These are phyloP conservation scores for Trichosporon inkin DNA, from an alignment of 1,284 basidiomycete species.

Conservation along the genomic window DNA sequence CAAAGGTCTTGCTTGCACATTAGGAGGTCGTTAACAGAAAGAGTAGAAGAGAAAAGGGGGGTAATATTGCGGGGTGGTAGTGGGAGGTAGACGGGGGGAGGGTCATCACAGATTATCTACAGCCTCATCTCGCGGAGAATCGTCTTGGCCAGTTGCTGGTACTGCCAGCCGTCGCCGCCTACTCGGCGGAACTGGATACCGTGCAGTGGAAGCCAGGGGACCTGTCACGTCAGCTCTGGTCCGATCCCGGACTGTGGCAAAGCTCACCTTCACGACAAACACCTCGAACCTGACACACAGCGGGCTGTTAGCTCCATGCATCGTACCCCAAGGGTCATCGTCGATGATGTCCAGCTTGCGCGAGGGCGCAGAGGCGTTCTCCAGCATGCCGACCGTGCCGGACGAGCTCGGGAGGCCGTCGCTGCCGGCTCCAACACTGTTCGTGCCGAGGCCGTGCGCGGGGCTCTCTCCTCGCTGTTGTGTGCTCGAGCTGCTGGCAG, in stretches of 20 bases:
- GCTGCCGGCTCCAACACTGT: constrained; percentile 1
- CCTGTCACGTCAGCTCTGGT: constrained; percentile 54
- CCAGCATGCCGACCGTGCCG: constrained; percentile 20
- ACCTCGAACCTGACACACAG: constrained; percentile 89
- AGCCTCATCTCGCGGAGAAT: constrained; percentile 90
- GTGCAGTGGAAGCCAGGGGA: constrained; percentile 87
- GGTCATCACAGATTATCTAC: constrained; percentile 42
- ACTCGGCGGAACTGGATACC: constrained; percentile 93
- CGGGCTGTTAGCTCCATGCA: constrained; percentile 56
- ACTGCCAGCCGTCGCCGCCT: constrained; percentile 94
- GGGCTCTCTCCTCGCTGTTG: neutral
- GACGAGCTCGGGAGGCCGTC: constrained; percentile 7
- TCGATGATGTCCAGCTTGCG: constrained; percentile 60
- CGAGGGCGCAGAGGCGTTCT: constrained; percentile 8
- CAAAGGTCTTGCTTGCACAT: constrained; percentile 3
- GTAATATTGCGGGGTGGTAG: neutral
- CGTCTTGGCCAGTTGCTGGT: constrained; percentile 91
- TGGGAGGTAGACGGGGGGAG: neutral
- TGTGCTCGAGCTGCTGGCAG: constrained; percentile 3
- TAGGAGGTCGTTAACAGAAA: constrained; percentile 4
- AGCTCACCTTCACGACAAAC: constrained; percentile 81
- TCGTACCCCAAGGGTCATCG: constrained; percentile 52
- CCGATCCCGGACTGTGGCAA: neutral
- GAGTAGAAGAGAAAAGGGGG: neutral
- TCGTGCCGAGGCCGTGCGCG: neutral